Conservation (phyloP, 192 early-diverging fungal species). For the Dissophora globulifera region DNA sequence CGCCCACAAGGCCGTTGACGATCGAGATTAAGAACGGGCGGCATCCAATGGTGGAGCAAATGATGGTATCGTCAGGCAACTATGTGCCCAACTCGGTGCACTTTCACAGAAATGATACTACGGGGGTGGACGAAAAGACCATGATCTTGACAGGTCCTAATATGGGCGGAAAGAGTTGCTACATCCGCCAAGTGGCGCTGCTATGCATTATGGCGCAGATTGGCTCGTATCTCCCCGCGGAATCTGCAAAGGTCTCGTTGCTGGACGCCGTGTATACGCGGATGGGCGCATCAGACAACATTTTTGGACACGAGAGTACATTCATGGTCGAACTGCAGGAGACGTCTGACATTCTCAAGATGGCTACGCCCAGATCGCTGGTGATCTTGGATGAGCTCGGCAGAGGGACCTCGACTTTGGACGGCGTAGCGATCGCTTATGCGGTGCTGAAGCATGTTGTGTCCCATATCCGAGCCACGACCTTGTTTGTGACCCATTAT, state of each 20-base stretch:
- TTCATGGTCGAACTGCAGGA: constrained; percentile 86
- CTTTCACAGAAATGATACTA: constrained; percentile 28
- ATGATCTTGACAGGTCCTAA: constrained; percentile 76
- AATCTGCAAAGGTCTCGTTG: constrained; percentile 69
- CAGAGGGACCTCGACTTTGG: constrained; percentile 79
- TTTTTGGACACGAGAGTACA: constrained; percentile 74
- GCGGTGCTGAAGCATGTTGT: constrained; percentile 71
- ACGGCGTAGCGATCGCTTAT: constrained; percentile 78
- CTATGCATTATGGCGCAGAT: constrained; percentile 76
- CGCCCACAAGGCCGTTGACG: no score
- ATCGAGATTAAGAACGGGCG: constrained; percentile 70
- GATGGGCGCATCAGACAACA: constrained; percentile 79
- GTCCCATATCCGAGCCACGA: constrained; percentile 56
- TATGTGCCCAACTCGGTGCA: constrained; percentile 75
- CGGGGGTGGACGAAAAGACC: constrained; percentile 25
- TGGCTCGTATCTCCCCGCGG: constrained; percentile 79
- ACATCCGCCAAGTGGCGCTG: constrained; percentile 72
- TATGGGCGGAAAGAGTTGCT: constrained; percentile 83
- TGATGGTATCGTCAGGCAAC: constrained; percentile 39
- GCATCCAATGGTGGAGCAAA: constrained; percentile 78
- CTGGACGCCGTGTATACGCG: constrained; percentile 78
- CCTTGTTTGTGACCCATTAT: constrained; percentile 87
- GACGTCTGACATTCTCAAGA: constrained; percentile 74
- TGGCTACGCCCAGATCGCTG: constrained; percentile 67
- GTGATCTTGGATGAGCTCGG: constrained; percentile 88